Conservation (phyloP, 345 rosid species). For the Nephelium lappaceum region DNA sequence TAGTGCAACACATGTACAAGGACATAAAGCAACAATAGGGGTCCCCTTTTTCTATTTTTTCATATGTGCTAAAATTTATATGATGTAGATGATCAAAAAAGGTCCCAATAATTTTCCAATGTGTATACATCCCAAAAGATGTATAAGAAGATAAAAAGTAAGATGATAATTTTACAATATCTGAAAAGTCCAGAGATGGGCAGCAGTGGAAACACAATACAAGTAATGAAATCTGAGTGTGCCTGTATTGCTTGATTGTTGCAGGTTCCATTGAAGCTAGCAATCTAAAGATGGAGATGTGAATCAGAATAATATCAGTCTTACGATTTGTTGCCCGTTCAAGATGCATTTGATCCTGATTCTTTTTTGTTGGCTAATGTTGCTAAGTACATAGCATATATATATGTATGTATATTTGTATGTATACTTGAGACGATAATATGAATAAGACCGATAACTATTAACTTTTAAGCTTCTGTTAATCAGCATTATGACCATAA, state of each 20-base stretch:
- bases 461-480: conserved; percentile 19
- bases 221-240: conserved; percentile 19
- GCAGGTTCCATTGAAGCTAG: conserved; percentile 56
- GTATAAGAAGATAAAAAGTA: no score
- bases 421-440: conserved; percentile 35
- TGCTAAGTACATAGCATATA: conserved; percentile 34
- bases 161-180: no score
- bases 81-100: neutral
- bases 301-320: conserved; percentile 25
- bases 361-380: conserved; percentile 25
- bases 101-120: neutral
- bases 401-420: conserved; percentile 32
- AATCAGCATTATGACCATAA: conserved; percentile 10
- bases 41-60: neutral
- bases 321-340: conserved; percentile 23
- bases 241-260: neutral
- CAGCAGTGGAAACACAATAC: neutral
- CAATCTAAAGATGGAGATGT: conserved; percentile 65
- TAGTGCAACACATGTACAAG: conserved; percentile 7
- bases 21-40: conserved; percentile 12
- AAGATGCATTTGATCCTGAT: conserved; percentile 29
- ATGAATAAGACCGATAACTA: conserved; percentile 38
- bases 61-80: no score
- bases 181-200: neutral
- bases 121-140: no score